These are phyloP conservation scores for Leishmania tarentolae DNA, from an alignment of 208 protist species.

Conservation along the genomic window DNA sequence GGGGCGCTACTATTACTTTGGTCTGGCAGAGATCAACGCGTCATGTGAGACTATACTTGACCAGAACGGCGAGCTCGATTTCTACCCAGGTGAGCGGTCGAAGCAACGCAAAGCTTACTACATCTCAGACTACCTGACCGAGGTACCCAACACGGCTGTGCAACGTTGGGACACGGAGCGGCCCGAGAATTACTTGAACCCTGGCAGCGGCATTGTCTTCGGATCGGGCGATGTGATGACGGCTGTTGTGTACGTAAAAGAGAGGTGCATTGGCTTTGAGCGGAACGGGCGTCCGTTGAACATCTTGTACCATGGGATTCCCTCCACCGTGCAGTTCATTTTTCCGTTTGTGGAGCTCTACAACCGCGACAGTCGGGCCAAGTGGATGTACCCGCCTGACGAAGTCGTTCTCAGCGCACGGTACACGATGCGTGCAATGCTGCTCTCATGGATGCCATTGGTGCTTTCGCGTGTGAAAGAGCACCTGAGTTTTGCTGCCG, in stretches of 20 bases:
- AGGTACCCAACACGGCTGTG: constrained; percentile 51
- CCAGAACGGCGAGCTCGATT: constrained; percentile 20
- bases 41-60: constrained; percentile 15
- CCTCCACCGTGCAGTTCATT: constrained; percentile 50
- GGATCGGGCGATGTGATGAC: constrained; percentile 88
- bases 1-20: constrained; percentile 79
- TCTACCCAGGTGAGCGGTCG: constrained; percentile 51
- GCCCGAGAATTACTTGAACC: constrained; percentile 61
- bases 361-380: constrained; percentile 68
- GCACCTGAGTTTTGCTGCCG: constrained; percentile 8
- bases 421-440: constrained; percentile 69
- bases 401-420: constrained; percentile 67
- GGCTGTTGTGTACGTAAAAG: constrained; percentile 57
- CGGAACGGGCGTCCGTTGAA: constrained; percentile 82
- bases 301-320: constrained; percentile 61
- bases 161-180: constrained; percentile 35
- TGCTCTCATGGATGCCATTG: constrained; percentile 51
- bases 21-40: constrained; percentile 43
- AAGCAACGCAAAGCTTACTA: constrained; percentile 53
- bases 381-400: constrained; percentile 74
- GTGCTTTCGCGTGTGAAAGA: constrained; percentile 44
- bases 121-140: constrained; percentile 70
- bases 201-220: constrained; percentile 73
- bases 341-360: constrained; percentile 87
- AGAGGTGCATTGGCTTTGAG: constrained; percentile 70